phyloP scores from a whole-genome alignment of 305 asterid species.

The Plantago lanceolata region DNA sequence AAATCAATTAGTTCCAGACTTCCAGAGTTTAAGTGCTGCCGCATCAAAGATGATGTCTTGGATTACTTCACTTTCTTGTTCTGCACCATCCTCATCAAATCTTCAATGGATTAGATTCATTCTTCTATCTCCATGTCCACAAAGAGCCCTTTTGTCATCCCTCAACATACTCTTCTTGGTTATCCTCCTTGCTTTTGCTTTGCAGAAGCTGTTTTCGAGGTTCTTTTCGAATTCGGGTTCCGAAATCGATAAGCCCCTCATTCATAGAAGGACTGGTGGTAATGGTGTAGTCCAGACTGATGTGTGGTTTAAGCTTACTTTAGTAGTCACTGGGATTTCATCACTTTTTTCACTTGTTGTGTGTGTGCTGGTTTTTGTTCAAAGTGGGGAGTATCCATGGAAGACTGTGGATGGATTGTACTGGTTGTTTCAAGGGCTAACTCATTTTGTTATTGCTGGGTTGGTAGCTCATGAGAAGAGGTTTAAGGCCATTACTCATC shows the following conservation, averaged over 20 bases:
- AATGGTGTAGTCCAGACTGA: conserved; percentile 31
- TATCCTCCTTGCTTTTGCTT: conserved; percentile 35
- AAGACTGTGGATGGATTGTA: conserved; percentile 41
- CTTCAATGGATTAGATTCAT: conserved; percentile 53
- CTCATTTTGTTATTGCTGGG: conserved; percentile 40
- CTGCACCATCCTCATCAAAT: conserved; percentile 25
- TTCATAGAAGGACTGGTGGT: conserved; percentile 39
- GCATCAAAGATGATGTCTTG: conserved; percentile 30
- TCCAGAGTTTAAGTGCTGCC: too few relatives aligned
- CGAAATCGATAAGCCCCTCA: conserved; percentile 53
- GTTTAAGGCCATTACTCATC: conserved; percentile 52
- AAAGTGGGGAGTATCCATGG: conserved; percentile 34
- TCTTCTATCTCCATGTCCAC: conserved; percentile 65
- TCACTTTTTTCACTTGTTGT: conserved; percentile 37
- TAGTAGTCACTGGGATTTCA: conserved; percentile 33
- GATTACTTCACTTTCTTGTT: conserved; percentile 48
- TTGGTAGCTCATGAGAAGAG: conserved; percentile 65
- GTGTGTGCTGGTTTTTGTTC: conserved; percentile 38
- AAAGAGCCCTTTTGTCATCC: conserved; percentile 51
- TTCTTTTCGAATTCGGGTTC: conserved; percentile 30
- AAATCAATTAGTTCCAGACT: too few relatives aligned
- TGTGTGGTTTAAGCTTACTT: conserved; percentile 49
- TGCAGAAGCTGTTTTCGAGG: conserved; percentile 48
- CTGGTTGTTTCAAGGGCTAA: conserved; percentile 61
- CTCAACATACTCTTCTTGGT: conserved; percentile 49